Percentiles rank a stretch among this genome's conserved stretches.
Evolutionary conservation across 495 filamentous ascomycete species (phyloP).

Genomic region (Penicillium samsonianum): DNA sequence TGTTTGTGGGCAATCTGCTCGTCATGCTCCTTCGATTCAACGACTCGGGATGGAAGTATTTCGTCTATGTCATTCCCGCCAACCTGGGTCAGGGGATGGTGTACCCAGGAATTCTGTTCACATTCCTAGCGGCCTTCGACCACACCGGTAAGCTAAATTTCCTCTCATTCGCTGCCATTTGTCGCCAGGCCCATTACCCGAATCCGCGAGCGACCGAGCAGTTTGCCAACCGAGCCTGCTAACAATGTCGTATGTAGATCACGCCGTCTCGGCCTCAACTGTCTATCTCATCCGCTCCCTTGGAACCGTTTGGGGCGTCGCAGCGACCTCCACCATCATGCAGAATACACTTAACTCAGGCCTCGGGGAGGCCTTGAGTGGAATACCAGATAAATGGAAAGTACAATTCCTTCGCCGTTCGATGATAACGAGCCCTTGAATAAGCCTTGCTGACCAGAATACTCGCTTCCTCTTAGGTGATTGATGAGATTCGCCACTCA

Average conservation of each 20-base stretch:
- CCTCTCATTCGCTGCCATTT: neutral
- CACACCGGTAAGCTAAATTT: constrained; percentile 50
- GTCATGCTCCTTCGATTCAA: constrained; percentile 57
- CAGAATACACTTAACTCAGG: constrained; percentile 62
- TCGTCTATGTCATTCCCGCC: constrained; percentile 62
- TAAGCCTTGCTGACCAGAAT: constrained; percentile 20
- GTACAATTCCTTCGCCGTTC: constrained; percentile 47
- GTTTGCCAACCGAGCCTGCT: neutral
- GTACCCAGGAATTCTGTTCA: constrained; percentile 64
- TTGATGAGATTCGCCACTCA: constrained; percentile 63
- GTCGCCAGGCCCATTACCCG: neutral
- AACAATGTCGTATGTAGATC: constrained; percentile 41
- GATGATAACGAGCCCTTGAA: neutral
- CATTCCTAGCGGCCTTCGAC: constrained; percentile 62
- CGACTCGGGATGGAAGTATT: constrained; percentile 63
- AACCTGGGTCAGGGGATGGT: constrained; percentile 66
- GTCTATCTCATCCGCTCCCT: constrained; percentile 64
- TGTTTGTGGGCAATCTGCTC: constrained; percentile 60
- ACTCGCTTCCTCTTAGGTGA: constrained; percentile 42
- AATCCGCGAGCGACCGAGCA: neutral
- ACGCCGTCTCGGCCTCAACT: constrained; percentile 64
- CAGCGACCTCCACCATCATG: constrained; percentile 61
- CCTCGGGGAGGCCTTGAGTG: constrained; percentile 58
- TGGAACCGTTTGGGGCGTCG: constrained; percentile 65
- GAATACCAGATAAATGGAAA: constrained; percentile 66